Percentiles rank a stretch among this genome's conserved stretches.
phyloP scores from a whole-genome alignment of 106 monocot genomes.

The Dendrobium nobile region DNA sequence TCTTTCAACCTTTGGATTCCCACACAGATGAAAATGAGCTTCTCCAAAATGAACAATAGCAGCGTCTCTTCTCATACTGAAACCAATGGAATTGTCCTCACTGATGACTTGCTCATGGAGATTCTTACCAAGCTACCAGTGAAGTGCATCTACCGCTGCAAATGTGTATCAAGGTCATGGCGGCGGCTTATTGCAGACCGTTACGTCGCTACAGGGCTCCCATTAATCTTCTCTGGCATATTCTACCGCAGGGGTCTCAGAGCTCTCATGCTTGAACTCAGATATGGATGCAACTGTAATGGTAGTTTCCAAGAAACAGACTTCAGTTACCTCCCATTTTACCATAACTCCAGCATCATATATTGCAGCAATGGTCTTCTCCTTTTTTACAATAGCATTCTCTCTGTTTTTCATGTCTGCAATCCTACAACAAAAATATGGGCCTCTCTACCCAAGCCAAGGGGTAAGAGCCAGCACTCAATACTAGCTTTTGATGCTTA shows the following conservation, averaged over 20 bases:
- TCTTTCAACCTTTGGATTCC: background rate
- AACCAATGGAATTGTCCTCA: conserved; percentile 8
- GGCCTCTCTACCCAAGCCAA: conserved; percentile 19
- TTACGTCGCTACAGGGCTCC: conserved; percentile 23
- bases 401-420: conserved; percentile 26
- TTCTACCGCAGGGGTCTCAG: conserved; percentile 6
- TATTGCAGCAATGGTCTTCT: conserved; percentile 57
- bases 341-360: conserved; percentile 26
- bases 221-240: conserved; percentile 35
- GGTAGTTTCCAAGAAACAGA: conserved; percentile 1
- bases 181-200: conserved; percentile 27
- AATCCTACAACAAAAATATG: conserved; percentile 35
- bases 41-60: background rate
- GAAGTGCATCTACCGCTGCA: conserved; percentile 35
- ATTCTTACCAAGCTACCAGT: conserved; percentile 41
- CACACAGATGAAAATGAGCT: background rate
- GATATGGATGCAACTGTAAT: conserved; percentile 15
- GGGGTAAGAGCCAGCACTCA: conserved; percentile 18
- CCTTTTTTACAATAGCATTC: conserved; percentile 19
- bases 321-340: conserved; percentile 43
- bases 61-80: background rate
- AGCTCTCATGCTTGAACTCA: conserved; percentile 5
- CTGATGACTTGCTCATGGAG: conserved; percentile 39
- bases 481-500: conserved; percentile 42
- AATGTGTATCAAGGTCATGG: conserved; percentile 50